phyloP scores from a whole-genome alignment of 306 rosid species.

The Rosa multiflora region DNA sequence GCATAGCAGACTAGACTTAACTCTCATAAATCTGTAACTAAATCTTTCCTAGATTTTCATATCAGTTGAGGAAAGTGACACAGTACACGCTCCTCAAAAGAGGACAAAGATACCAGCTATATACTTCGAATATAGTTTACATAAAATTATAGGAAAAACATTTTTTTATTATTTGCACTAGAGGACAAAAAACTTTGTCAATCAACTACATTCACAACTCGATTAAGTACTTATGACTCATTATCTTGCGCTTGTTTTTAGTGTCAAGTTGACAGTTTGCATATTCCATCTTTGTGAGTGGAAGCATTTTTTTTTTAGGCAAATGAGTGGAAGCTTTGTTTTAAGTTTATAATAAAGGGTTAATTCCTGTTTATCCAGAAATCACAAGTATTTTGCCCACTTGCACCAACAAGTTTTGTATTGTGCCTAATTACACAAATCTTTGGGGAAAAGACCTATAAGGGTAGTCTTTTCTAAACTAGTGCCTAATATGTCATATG shows the following conservation, averaged over 20 bases:
- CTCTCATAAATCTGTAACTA: constrained; percentile 16
- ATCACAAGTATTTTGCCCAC: too few relatives aligned
- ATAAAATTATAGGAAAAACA: not conserved
- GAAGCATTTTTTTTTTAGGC: not conserved
- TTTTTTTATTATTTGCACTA: not conserved
- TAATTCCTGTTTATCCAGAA: too few relatives aligned
- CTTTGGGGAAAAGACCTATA: too few relatives aligned
- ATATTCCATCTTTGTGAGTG: not conserved
- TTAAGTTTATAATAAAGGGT: not conserved
- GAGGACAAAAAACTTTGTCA: constrained; percentile 4
- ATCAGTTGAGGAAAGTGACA: constrained; percentile 50
- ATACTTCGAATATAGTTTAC: not conserved
- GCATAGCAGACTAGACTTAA: not conserved
- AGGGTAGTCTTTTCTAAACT: too few relatives aligned
- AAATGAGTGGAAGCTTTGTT: constrained; percentile 14
- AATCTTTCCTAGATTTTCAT: constrained; percentile 68
- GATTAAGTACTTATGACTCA: not conserved
- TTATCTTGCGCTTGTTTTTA: not conserved
- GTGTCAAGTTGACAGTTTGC: constrained; percentile 27
- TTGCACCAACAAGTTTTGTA: too few relatives aligned
- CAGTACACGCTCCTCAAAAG: constrained; percentile 32
- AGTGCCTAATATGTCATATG: too few relatives aligned
- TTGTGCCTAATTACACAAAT: too few relatives aligned
- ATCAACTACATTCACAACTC: not conserved
- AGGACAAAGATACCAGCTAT: constrained; percentile 46